These are phyloP conservation scores for Begonia peltatifolia DNA, from an alignment of 306 rosid species.

Conservation along the genomic window DNA sequence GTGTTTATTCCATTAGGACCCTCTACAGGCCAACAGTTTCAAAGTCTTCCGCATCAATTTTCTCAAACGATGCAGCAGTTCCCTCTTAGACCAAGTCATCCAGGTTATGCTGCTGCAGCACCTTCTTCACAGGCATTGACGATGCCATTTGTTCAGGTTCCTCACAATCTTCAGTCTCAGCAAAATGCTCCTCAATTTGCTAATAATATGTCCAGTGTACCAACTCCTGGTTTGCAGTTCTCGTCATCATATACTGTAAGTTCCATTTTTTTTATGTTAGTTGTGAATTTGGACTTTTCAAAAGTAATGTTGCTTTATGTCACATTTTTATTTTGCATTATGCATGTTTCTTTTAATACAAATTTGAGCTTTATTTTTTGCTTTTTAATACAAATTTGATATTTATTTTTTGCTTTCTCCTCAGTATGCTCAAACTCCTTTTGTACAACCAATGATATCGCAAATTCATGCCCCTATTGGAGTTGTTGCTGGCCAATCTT, in stretches of 20 bases:
- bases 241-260: conserved; percentile 66
- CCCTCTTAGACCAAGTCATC: conserved; percentile 57
- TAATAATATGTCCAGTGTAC: conserved; percentile 66
- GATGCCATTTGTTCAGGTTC: conserved; percentile 56
- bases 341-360: conserved; percentile 4
- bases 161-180: conserved; percentile 56
- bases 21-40: conserved; percentile 44
- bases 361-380: not conserved
- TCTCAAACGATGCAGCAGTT: conserved; percentile 81
- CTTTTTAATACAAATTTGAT: conserved; percentile 5
- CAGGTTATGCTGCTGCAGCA: conserved; percentile 25
- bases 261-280: conserved; percentile 3
- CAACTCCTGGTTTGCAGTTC: conserved; percentile 49
- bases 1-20: conserved; percentile 50
- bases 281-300: too few relatives aligned
- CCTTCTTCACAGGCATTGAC: conserved; percentile 56
- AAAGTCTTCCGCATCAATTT: conserved; percentile 63
- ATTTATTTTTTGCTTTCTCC: conserved; percentile 5
- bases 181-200: conserved; percentile 45
- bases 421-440: conserved; percentile 51
- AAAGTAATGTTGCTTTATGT: too few relatives aligned
- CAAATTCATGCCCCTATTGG: conserved; percentile 51
- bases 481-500: conserved; percentile 50
- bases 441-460: conserved; percentile 50
- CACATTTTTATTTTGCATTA: too few relatives aligned